phyloP scores from a whole-genome alignment of 2,329 filamentous ascomycete genomes.

The Colletotrichum neosansevieriae region DNA sequence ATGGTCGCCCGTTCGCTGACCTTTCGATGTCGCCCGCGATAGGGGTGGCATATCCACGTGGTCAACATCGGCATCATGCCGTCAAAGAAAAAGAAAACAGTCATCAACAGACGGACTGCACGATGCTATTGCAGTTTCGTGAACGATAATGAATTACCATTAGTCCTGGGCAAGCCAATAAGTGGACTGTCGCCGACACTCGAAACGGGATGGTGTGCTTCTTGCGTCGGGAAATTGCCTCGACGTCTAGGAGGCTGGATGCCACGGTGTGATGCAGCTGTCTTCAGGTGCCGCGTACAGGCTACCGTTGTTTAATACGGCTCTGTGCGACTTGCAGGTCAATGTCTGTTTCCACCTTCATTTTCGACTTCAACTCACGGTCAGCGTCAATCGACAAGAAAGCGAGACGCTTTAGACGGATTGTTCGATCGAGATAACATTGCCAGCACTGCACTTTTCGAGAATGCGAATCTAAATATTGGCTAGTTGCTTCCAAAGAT shows the following conservation, averaged over 20 bases:
- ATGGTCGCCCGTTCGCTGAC: neutral
- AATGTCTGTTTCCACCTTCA: neutral
- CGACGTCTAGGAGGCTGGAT: too few relatives aligned
- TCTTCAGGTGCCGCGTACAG: too few relatives aligned
- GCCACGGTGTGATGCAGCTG: too few relatives aligned
- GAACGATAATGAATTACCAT: too few relatives aligned
- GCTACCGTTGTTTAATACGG: too few relatives aligned
- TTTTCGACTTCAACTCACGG: neutral
- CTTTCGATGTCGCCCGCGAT: neutral
- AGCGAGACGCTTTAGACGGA: neutral
- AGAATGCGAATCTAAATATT: slow-evolving; percentile 12
- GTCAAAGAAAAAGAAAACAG: too few relatives aligned
- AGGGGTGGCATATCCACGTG: slow-evolving; percentile 24
- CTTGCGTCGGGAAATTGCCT: too few relatives aligned
- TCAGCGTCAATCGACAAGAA: neutral
- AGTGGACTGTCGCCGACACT: too few relatives aligned
- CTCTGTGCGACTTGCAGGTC: neutral
- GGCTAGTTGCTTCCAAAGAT: neutral
- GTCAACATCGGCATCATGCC: slow-evolving; percentile 10
- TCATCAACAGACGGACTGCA: too few relatives aligned
- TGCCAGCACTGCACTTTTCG: neutral
- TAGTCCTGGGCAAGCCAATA: too few relatives aligned
- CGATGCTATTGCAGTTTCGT: too few relatives aligned
- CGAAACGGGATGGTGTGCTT: too few relatives aligned
- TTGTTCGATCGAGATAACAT: neutral